A percentile compares a stretch with the other conserved stretches of the same genome.
These are phyloP conservation scores for Kwoniella dejecticola DNA, from an alignment of 768 basidiomycete genomes.

Conservation along the genomic window DNA sequence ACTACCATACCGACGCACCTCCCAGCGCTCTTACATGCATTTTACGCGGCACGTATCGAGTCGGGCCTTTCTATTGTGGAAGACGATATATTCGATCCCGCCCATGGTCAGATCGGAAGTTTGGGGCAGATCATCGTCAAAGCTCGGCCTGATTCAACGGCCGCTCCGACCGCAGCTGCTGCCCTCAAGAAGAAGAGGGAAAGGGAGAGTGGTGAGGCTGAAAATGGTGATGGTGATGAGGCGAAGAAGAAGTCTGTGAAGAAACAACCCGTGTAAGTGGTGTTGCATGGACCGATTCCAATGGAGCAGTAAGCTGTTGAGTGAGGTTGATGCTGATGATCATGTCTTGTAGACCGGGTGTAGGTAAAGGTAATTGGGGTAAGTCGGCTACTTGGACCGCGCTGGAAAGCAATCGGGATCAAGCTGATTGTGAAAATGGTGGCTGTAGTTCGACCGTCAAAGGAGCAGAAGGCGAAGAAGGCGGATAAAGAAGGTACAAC, in stretches of 20 bases:
- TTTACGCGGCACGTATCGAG: constrained; percentile 59
- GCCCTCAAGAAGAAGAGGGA: constrained; percentile 22
- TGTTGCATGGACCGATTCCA: too few species aligned
- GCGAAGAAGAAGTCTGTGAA: constrained; percentile 34
- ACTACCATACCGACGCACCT: constrained; percentile 74
- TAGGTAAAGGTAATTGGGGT: constrained; percentile 53
- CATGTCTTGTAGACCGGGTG: constrained; percentile 25
- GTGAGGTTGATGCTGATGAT: not conserved
- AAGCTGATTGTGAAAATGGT: not conserved
- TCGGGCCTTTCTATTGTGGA: constrained; percentile 36
- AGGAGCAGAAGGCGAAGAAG: constrained; percentile 42
- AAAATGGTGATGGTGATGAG: constrained; percentile 12
- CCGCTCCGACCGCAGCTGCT: not conserved
- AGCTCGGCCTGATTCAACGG: not conserved
- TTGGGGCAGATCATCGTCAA: constrained; percentile 45
- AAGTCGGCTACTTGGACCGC: constrained; percentile 17
- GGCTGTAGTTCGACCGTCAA: constrained; percentile 46
- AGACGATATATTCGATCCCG: constrained; percentile 43
- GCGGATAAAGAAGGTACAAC: too few species aligned
- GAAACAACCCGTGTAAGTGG: constrained; percentile 36
- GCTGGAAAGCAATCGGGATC: not conserved
- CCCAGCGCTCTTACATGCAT: constrained; percentile 72
- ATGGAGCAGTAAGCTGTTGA: too few species aligned
- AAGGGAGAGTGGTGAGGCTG: constrained; percentile 1
- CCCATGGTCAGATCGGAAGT: constrained; percentile 40